A percentile compares a stretch with the other conserved stretches of the same genome.
These are phyloP conservation scores for Diaporthe ilicicola DNA, from an alignment of 2,329 filamentous ascomycete species.

Conservation along the genomic window DNA sequence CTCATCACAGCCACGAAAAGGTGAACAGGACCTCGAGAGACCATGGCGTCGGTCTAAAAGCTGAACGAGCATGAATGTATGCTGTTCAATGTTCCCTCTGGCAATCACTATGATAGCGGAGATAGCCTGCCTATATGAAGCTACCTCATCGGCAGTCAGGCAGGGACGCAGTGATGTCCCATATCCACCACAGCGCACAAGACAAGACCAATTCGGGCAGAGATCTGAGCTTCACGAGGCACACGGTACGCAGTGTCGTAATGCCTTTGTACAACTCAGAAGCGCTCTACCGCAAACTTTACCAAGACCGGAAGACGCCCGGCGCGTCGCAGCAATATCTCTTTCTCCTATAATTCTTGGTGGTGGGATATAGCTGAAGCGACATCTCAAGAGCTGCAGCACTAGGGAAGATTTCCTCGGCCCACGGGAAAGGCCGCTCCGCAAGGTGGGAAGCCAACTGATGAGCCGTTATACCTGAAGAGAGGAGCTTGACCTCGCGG, in stretches of 20 bases:
- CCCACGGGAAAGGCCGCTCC: slow-evolving; percentile 1
- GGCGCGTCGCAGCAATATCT: not conserved
- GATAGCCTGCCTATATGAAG: not conserved
- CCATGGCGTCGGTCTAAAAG: not conserved
- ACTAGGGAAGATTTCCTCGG: not conserved
- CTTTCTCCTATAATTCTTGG: too few species aligned
- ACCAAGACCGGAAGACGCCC: not conserved
- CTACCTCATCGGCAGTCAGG: not conserved
- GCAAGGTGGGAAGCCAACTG: not conserved
- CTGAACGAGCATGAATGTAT: not conserved
- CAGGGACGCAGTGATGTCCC: not conserved
- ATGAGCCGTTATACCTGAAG: too few species aligned
- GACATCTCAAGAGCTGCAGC: not conserved
- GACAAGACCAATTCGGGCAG: too few species aligned
- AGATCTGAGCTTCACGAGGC: not conserved
- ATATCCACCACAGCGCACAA: too few species aligned
- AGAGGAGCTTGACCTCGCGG: not conserved
- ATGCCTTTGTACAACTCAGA: not conserved
- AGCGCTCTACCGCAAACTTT: not conserved
- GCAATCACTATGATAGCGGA: not conserved
- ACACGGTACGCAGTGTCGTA: not conserved
- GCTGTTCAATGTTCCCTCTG: not conserved
- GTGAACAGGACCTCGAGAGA: not conserved
- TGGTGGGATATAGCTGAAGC: not conserved
- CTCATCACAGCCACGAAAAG: not conserved